These are phyloP conservation scores for Pseudogymnoascus sp. DNA, from an alignment of 2,329 filamentous ascomycete species.

Conservation along the genomic window DNA sequence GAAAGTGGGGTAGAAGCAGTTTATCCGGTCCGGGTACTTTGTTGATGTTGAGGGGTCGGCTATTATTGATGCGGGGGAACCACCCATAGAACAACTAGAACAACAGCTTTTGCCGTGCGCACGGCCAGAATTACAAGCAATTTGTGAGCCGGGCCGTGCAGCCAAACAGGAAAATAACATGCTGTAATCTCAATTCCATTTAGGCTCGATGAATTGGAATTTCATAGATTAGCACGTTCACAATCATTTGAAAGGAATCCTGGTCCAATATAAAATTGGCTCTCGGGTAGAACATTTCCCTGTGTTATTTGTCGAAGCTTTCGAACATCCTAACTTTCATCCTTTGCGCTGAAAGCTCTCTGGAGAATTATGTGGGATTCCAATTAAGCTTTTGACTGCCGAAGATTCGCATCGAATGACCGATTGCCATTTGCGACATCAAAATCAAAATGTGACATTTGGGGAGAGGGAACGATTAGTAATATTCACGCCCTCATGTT, in stretches of 20 bases:
- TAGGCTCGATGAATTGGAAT: background rate
- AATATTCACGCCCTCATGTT: background rate
- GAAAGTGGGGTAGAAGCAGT: background rate
- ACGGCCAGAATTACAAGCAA: background rate
- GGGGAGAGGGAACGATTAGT: background rate
- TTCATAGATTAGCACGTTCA: background rate
- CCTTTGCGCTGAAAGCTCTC: background rate
- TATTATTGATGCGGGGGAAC: background rate
- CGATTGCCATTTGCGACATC: background rate
- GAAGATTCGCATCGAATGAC: background rate
- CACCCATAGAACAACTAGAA: background rate
- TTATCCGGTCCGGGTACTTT: background rate
- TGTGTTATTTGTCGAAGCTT: background rate
- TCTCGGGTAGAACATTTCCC: background rate
- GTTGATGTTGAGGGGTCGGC: background rate
- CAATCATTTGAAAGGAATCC: background rate
- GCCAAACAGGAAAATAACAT: background rate
- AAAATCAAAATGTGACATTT: too few relatives aligned
- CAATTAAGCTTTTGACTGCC: slow-evolving; percentile 4
- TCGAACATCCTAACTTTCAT: too few relatives aligned
- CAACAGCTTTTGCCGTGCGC: background rate
- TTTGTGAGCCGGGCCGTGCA: background rate
- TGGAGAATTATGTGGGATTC: background rate
- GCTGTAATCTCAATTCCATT: background rate
- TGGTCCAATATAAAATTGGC: background rate